Evolutionary conservation across 2,329 filamentous ascomycete genomes (phyloP).

Genomic region (Tolypocladium ophioglossoides): DNA sequence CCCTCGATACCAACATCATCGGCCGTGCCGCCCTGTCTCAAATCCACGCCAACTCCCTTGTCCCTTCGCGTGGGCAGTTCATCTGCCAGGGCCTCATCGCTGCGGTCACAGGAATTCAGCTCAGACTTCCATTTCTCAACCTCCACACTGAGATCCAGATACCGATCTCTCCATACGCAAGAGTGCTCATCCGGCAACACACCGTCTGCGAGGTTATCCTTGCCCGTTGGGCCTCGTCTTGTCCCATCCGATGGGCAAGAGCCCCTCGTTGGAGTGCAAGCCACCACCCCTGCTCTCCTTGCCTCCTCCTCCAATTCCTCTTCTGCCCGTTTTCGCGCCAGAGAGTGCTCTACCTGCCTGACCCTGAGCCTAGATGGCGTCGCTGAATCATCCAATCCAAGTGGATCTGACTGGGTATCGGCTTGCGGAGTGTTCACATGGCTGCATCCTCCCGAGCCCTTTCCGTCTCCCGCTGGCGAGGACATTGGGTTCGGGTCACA

Average conservation of each 20-base stretch:
- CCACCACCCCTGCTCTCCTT: neutral
- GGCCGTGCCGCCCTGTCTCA: constrained; percentile 9
- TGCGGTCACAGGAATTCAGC: constrained; percentile 13
- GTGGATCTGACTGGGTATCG: neutral
- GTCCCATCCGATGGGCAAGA: neutral
- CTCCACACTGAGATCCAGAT: constrained; percentile 28
- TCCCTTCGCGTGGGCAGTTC: constrained; percentile 6
- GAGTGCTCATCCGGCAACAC: constrained; percentile 15
- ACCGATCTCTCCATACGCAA: constrained; percentile 32
- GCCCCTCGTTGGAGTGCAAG: neutral
- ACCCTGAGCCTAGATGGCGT: constrained; percentile 13
- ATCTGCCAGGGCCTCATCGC: constrained; percentile 6
- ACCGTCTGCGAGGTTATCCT: neutral
- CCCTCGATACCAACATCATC: constrained; percentile 34
- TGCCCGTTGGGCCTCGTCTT: neutral
- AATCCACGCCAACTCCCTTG: constrained; percentile 9
- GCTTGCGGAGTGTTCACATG: constrained; percentile 1
- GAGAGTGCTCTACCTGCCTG: constrained; percentile 16
- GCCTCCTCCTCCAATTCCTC: constrained; percentile 6
- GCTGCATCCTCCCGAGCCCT: neutral
- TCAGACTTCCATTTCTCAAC: constrained; percentile 30
- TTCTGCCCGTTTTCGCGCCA: constrained; percentile 13
- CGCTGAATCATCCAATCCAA: constrained; percentile 1
- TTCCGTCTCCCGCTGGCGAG: neutral
- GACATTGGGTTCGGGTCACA: constrained; percentile 3